A percentile compares a stretch with the other conserved stretches of the same genome.
These are phyloP conservation scores for Ormosia emarginata DNA, from an alignment of 306 rosid genomes.

Conservation along the genomic window DNA sequence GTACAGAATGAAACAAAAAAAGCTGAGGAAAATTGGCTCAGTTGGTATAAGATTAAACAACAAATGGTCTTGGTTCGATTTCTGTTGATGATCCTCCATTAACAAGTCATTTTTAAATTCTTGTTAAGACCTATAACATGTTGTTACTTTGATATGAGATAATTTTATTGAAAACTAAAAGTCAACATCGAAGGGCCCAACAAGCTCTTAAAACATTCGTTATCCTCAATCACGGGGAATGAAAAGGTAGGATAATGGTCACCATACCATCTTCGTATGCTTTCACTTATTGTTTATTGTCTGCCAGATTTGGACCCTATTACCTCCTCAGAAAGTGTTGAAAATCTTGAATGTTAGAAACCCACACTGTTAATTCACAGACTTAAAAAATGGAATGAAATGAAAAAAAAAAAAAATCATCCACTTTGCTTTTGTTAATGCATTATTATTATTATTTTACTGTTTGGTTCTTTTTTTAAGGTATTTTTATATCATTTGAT, in stretches of 20 bases:
- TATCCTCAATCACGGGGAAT: conserved; percentile 15
- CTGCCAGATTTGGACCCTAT: neutral
- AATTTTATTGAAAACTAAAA: neutral
- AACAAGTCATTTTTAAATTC: no score
- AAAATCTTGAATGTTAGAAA: neutral
- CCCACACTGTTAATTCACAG: neutral
- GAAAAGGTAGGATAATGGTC: neutral
- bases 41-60: no score
- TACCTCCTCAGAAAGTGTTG: neutral
- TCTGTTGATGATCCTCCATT: no score
- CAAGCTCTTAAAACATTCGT: neutral
- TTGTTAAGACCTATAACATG: no score
- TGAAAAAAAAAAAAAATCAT: neutral
- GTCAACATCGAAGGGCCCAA: neutral
- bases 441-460: neutral
- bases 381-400: neutral
- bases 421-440: neutral
- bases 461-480: no score
- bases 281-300: neutral
- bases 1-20: neutral
- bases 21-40: no score
- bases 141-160: no score
- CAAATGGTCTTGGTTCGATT: no score
- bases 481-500: no score
- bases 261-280: neutral